phyloP scores from a whole-genome alignment of 805 yeast genomes.

The Lipomyces yamadae region DNA sequence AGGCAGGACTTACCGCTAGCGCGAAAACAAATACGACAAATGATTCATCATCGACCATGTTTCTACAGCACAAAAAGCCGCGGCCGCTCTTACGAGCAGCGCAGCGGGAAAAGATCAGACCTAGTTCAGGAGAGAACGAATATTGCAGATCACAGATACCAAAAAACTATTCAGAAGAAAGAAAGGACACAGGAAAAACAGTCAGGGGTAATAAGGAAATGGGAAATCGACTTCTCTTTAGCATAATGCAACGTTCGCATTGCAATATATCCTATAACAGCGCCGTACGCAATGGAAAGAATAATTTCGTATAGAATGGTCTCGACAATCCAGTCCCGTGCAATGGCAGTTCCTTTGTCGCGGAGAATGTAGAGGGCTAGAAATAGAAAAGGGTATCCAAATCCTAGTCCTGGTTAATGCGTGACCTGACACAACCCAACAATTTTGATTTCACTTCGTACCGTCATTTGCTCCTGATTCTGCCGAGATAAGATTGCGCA shows the following conservation, averaged over 20 bases:
- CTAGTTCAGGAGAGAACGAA: neutral
- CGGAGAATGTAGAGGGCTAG: constrained; percentile 60
- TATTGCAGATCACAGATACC: neutral
- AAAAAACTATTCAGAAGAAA: neutral
- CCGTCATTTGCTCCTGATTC: constrained; percentile 75
- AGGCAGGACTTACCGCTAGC: constrained; percentile 46
- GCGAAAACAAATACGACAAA: constrained; percentile 60
- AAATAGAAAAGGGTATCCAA: constrained; percentile 63
- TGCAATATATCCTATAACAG: constrained; percentile 56
- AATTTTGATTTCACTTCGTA: neutral
- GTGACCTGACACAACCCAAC: neutral
- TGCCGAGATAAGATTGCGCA: constrained; percentile 65
- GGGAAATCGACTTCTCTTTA: constrained; percentile 46
- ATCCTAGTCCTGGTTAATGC: constrained; percentile 48
- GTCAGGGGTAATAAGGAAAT: neutral
- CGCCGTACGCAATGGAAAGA: constrained; percentile 58
- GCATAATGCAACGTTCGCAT: constrained; percentile 60
- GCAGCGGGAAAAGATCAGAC: neutral
- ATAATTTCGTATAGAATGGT: constrained; percentile 67
- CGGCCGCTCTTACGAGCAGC: neutral
- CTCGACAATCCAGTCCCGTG: constrained; percentile 64
- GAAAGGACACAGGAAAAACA: neutral
- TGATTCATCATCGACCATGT: constrained; percentile 65
- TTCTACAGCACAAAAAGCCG: constrained; percentile 30
- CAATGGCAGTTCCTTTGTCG: constrained; percentile 58